A percentile compares a stretch with the other conserved stretches of the same genome.
These are phyloP conservation scores for Hondaea fermentalgiana DNA, from an alignment of 108 stramenopile species.

Conservation along the genomic window DNA sequence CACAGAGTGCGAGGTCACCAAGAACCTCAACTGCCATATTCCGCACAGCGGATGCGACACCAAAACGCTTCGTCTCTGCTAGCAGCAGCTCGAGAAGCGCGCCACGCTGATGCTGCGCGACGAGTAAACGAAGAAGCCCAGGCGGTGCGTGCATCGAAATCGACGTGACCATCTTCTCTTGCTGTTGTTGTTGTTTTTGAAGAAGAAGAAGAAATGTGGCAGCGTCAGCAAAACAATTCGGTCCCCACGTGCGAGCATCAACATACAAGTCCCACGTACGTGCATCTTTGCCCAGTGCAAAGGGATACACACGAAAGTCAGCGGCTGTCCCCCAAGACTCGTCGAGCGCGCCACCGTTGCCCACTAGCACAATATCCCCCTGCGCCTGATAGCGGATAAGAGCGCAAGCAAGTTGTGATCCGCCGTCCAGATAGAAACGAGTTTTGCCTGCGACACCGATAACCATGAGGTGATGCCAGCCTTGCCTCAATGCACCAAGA, in stretches of 20 bases:
- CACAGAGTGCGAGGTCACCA: neutral
- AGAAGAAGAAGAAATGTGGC: too few relatives aligned
- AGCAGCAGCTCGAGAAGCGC: neutral
- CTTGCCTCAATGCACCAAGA: neutral
- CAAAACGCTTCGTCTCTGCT: neutral
- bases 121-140: too few relatives aligned
- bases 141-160: too few relatives aligned
- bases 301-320: neutral
- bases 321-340: neutral
- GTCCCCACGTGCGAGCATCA: neutral
- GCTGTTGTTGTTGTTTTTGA: too few relatives aligned
- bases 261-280: neutral
- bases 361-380: neutral
- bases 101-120: neutral
- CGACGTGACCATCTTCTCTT: too few relatives aligned
- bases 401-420: neutral
- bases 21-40: neutral
- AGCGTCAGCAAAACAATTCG: neutral
- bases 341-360: neutral
- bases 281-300: neutral
- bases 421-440: neutral
- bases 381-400: neutral
- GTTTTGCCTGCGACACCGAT: neutral
- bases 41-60: neutral
- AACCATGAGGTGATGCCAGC: neutral